phyloP scores from a whole-genome alignment of 805 yeast species.

The Metschnikowia kofuensis region DNA sequence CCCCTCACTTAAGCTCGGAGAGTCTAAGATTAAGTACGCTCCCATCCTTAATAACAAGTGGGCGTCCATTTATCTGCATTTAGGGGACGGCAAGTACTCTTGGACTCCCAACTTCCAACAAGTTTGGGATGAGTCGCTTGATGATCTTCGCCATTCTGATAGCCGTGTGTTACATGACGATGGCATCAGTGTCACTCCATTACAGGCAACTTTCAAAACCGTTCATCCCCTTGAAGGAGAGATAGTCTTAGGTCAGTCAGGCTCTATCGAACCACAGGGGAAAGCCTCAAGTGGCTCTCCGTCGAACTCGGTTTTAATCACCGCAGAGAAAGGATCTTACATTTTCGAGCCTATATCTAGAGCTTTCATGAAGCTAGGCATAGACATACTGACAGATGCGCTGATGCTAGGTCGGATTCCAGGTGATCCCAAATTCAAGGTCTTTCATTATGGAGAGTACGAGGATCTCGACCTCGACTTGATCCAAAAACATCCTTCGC shows the following conservation, averaged over 20 bases:
- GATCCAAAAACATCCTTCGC: constrained; percentile 37
- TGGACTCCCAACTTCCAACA: constrained; percentile 84
- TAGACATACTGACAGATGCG: constrained; percentile 27
- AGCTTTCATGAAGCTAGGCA: constrained; percentile 31
- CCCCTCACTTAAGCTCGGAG: constrained; percentile 46
- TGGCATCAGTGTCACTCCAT: constrained; percentile 50
- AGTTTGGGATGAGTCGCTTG: constrained; percentile 53
- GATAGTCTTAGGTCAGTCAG: constrained; percentile 33
- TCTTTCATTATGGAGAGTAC: constrained; percentile 84
- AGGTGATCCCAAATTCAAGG: constrained; percentile 23
- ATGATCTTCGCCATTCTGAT: constrained; percentile 52
- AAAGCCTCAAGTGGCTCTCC: background rate
- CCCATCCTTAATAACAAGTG: constrained; percentile 82
- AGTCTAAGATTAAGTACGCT: constrained; percentile 65
- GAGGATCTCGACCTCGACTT: constrained; percentile 82
- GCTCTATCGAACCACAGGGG: background rate
- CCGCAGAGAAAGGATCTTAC: constrained; percentile 40
- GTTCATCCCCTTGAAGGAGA: constrained; percentile 56
- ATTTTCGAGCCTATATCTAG: constrained; percentile 39
- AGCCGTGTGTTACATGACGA: constrained; percentile 68
- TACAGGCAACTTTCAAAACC: constrained; percentile 67
- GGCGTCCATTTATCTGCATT: constrained; percentile 57
- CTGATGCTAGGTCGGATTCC: constrained; percentile 18
- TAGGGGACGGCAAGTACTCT: constrained; percentile 41
- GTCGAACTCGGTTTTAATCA: constrained; percentile 26